These are phyloP conservation scores for Umbelopsis ramanniana DNA, from an alignment of 192 early-diverging fungal genomes.

Conservation along the genomic window DNA sequence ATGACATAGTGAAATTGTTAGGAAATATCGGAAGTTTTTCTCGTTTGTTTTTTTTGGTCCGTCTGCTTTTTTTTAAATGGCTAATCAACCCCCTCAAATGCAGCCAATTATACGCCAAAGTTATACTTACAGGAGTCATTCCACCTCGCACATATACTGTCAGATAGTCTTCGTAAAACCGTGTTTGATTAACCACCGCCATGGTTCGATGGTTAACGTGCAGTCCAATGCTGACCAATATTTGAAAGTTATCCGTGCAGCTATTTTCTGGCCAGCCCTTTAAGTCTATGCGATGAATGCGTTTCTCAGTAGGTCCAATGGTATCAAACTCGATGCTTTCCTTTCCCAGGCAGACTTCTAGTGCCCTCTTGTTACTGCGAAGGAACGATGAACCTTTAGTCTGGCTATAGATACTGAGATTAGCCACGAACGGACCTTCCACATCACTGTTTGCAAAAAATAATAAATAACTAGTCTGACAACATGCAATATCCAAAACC, in stretches of 20 bases:
- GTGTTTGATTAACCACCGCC: conserved; percentile 27
- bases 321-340: conserved; percentile 18
- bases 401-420: conserved; percentile 29
- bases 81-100: no score
- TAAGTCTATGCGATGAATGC: conserved; percentile 25
- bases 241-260: conserved; percentile 24
- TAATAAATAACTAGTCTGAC: neutral
- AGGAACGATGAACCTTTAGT: conserved; percentile 11
- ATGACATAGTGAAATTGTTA: neutral
- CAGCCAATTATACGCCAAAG: neutral
- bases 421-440: conserved; percentile 24
- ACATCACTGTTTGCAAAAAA: conserved; percentile 28
- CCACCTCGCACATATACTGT: conserved; percentile 34
- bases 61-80: no score
- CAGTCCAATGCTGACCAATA: conserved; percentile 34
- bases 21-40: neutral
- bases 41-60: neutral
- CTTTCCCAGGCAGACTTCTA: conserved; percentile 28
- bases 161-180: conserved; percentile 31
- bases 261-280: conserved; percentile 4
- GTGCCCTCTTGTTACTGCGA: neutral
- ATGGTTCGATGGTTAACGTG: conserved; percentile 30
- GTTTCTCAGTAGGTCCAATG: conserved; percentile 22
- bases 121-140: conserved; percentile 35
- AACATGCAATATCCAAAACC: neutral